A percentile compares a stretch with the other conserved stretches of the same genome.
Evolutionary conservation across 225 moss, liverwort and hornwort genomes (phyloP).

Genomic region (Marchantia paleacea): DNA sequence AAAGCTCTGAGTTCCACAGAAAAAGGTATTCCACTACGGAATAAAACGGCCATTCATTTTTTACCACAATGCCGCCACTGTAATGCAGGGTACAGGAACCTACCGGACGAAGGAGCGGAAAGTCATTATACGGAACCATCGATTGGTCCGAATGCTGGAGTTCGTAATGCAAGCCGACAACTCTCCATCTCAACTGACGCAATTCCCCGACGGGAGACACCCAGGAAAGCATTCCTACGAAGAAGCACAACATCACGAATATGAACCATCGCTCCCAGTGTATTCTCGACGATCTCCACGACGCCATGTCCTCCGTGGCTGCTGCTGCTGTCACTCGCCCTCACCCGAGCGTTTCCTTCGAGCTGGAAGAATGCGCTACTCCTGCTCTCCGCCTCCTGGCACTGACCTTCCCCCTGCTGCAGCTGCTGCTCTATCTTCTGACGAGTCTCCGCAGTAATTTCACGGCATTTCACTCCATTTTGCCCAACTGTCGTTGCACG

Average conservation of each 20-base stretch:
- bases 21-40: background rate
- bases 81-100: background rate
- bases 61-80: background rate
- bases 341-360: background rate
- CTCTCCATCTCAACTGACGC: conserved; percentile 1
- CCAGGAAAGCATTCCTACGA: conserved; percentile 16
- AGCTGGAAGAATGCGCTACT: background rate
- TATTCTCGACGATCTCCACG: background rate
- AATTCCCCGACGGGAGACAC: conserved; percentile 3
- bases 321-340: background rate
- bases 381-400: background rate
- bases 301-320: background rate
- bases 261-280: conserved; percentile 5
- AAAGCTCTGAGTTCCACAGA: background rate
- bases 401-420: conserved; percentile 1
- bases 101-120: background rate
- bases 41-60: background rate
- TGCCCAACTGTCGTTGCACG: no score
- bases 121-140: background rate
- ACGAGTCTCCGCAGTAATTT: background rate
- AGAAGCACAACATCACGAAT: background rate
- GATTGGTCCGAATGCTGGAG: background rate
- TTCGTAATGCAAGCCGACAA: background rate
- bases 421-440: background rate
- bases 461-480: background rate